Conservation (phyloP, 352 stramenopile genomes). For the Phytophthora pinifolia region DNA sequence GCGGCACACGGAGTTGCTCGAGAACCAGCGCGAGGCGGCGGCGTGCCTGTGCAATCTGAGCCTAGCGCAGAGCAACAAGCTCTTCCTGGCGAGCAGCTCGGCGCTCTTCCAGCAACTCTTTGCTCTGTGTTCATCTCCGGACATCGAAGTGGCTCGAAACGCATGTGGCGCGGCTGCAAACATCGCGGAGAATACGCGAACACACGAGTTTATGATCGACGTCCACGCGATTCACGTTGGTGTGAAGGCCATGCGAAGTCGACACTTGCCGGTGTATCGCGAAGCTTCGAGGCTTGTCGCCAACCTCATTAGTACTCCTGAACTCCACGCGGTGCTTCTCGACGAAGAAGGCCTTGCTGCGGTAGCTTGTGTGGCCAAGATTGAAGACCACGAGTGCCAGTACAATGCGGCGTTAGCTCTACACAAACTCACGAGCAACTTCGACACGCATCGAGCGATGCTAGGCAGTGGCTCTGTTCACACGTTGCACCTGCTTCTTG, state of each 20-base stretch:
- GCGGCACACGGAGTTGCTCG: conserved; percentile 41
- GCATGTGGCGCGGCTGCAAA: conserved; percentile 92
- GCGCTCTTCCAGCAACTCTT: conserved; percentile 69
- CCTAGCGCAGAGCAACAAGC: conserved; percentile 79
- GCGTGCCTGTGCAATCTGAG: conserved; percentile 88
- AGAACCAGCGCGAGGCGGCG: conserved; percentile 91
- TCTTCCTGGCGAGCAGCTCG: conserved; percentile 49
- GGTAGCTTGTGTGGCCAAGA: conserved; percentile 86
- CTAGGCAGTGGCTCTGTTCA: conserved; percentile 58
- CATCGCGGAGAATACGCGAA: conserved; percentile 81
- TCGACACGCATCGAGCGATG: conserved; percentile 65
- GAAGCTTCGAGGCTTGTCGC: conserved; percentile 90
- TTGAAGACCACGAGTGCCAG: conserved; percentile 91
- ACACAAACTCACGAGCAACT: conserved; percentile 88
- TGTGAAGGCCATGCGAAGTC: conserved; percentile 87
- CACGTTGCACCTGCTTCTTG: conserved; percentile 74
- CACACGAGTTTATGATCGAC: conserved; percentile 86
- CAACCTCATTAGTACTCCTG: conserved; percentile 88
- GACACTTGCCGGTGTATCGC: conserved; percentile 89
- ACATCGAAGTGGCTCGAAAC: conserved; percentile 92
- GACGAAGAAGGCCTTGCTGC: conserved; percentile 77
- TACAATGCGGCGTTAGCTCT: conserved; percentile 89
- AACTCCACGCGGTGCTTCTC: conserved; percentile 83
- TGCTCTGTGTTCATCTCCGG: conserved; percentile 68
- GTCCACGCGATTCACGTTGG: conserved; percentile 87